Evolutionary conservation across 2,329 filamentous ascomycete genomes (phyloP).

Genomic region (Colletotrichum sp.): DNA sequence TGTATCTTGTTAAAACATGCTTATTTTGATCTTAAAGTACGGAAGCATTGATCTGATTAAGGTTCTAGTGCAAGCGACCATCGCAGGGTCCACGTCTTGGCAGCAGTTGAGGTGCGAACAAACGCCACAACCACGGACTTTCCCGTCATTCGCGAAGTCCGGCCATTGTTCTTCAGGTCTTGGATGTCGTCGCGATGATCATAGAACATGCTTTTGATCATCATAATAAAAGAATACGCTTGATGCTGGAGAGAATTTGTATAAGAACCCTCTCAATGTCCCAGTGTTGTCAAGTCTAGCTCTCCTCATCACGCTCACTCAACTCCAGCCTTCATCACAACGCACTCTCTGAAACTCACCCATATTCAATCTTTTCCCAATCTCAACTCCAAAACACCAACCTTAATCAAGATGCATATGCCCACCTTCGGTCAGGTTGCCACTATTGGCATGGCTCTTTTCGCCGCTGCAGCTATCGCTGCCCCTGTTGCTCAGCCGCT

Average conservation of each 20-base stretch:
- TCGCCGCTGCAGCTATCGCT: constrained; percentile 6
- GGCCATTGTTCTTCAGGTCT: neutral
- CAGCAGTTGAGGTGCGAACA: neutral
- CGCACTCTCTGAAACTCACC: neutral
- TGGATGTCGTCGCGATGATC: neutral
- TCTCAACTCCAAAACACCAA: neutral
- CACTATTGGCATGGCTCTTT: constrained; percentile 13
- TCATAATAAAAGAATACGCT: neutral
- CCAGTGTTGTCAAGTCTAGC: neutral
- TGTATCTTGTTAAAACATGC: neutral
- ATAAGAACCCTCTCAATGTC: neutral
- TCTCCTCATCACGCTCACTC: neutral
- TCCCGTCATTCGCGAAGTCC: neutral
- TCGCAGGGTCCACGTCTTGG: neutral
- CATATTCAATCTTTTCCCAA: neutral
- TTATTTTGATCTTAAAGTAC: neutral
- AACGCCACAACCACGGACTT: neutral
- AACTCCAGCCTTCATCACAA: neutral
- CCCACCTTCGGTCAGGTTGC: constrained; percentile 15
- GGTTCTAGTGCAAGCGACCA: neutral
- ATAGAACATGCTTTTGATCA: neutral
- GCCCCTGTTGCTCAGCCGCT: neutral
- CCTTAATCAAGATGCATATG: constrained; percentile 6
- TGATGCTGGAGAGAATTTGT: neutral
- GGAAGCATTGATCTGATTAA: neutral